These are phyloP conservation scores for Aphanomyces euteiches DNA, from an alignment of 352 stramenopile species.

Conservation along the genomic window DNA sequence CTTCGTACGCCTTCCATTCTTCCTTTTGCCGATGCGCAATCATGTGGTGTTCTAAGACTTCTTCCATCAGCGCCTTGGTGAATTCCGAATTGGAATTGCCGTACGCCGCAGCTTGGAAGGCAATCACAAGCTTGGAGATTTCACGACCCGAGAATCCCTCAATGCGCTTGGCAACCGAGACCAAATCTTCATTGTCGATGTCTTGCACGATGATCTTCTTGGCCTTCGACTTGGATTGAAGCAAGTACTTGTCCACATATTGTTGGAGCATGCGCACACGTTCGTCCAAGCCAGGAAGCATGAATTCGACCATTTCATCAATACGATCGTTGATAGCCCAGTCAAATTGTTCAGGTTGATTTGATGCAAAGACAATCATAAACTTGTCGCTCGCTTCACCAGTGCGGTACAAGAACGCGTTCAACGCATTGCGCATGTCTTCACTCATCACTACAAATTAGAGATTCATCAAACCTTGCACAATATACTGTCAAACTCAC, in stretches of 20 bases:
- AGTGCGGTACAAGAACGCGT: conserved; percentile 98
- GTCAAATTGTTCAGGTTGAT: conserved; percentile 98
- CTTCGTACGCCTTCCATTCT: conserved; percentile 82
- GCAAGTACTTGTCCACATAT: conserved; percentile 98
- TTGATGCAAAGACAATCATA: conserved; percentile 99
- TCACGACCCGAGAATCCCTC: conserved; percentile 98
- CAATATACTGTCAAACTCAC: not conserved
- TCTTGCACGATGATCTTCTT: conserved; percentile 90
- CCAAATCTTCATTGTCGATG: conserved; percentile 91
- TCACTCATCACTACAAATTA: conserved; percentile 82
- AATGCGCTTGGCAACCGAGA: conserved; percentile 89
- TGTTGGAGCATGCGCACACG: conserved; percentile 96
- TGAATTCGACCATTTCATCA: conserved; percentile 98
- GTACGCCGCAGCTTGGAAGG: conserved; percentile 97
- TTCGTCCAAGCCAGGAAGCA: conserved; percentile 91
- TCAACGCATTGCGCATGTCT: conserved; percentile 98
- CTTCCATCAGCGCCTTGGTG: conserved; percentile 90
- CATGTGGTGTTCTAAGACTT: conserved; percentile 93
- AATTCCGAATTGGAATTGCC: conserved; percentile 92
- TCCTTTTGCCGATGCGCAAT: conserved; percentile 92
- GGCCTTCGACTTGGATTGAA: conserved; percentile 80
- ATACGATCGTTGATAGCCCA: conserved; percentile 99
- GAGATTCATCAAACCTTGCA: not conserved
- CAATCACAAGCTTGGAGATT: conserved; percentile 99
- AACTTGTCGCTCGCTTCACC: conserved; percentile 98